Evolutionary conservation across 805 yeast genomes (phyloP).

Genomic region (Monosporozyma siamensis): DNA sequence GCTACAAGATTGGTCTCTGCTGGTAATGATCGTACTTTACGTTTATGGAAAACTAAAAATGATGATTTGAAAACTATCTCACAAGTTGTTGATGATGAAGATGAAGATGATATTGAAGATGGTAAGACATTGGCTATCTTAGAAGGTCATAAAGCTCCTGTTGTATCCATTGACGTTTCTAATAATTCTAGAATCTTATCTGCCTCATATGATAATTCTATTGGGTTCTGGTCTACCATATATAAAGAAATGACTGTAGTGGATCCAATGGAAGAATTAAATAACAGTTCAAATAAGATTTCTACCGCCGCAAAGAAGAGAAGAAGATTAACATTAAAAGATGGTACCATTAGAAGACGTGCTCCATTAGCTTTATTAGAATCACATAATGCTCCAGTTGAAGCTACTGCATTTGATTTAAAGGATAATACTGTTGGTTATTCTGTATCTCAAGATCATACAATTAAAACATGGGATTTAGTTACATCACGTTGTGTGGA

Average conservation of each 20-base stretch:
- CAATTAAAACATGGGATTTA: constrained; percentile 93
- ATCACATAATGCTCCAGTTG: constrained; percentile 82
- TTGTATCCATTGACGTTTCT: constrained; percentile 64
- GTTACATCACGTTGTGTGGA: constrained; percentile 79
- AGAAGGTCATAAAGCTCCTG: constrained; percentile 84
- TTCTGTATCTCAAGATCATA: constrained; percentile 92
- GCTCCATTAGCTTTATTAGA: constrained; percentile 73
- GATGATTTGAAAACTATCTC: constrained; percentile 14
- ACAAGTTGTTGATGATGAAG: constrained; percentile 20
- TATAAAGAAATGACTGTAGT: constrained; percentile 73
- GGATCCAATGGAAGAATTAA: constrained; percentile 38
- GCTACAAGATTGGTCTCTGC: constrained; percentile 70
- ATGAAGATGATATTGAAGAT: constrained; percentile 42
- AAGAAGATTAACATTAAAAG: constrained; percentile 69
- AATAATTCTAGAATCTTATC: constrained; percentile 56
- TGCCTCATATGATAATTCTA: constrained; percentile 69
- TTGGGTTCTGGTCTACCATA: constrained; percentile 85
- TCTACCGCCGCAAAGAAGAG: constrained; percentile 85
- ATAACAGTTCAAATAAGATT: constrained; percentile 34
- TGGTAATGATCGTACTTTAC: constrained; percentile 80
- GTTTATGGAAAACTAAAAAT: constrained; percentile 73
- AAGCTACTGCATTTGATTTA: constrained; percentile 66
- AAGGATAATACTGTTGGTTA: constrained; percentile 75
- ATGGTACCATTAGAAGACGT: constrained; percentile 66
- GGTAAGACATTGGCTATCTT: constrained; percentile 77